Evolutionary conservation across 2,329 filamentous ascomycete species (phyloP).

Genomic region (Cryphonectria parasitica): DNA sequence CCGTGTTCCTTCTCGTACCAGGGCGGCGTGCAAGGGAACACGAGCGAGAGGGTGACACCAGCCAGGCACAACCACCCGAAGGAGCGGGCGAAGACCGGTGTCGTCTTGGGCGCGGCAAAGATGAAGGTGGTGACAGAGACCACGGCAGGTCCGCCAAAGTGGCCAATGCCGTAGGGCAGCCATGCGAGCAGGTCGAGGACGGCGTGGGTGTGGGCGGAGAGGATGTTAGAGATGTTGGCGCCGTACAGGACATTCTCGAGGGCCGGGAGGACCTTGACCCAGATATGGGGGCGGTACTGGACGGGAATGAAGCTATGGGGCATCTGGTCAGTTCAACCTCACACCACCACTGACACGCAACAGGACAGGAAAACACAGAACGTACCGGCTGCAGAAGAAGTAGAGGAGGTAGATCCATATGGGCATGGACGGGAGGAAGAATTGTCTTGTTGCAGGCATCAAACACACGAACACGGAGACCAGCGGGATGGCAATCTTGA

Average conservation of each 20-base stretch:
- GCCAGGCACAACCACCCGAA: constrained; percentile 93
- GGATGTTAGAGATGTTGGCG: constrained; percentile 92
- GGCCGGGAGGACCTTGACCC: constrained; percentile 91
- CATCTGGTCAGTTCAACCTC: constrained; percentile 17
- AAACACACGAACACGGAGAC: constrained; percentile 71
- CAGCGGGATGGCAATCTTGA: constrained; percentile 74
- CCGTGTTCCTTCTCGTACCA: constrained; percentile 98
- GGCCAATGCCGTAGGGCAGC: constrained; percentile 89
- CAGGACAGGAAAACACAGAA: neutral
- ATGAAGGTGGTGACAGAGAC: constrained; percentile 81
- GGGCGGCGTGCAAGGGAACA: constrained; percentile 91
- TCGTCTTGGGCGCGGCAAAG: constrained; percentile 83
- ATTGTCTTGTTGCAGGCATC: constrained; percentile 85
- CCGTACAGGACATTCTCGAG: constrained; percentile 97
- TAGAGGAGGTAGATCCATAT: constrained; percentile 87
- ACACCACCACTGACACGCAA: constrained; percentile 10
- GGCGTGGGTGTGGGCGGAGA: constrained; percentile 85
- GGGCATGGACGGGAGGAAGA: constrained; percentile 84
- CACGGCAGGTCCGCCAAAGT: constrained; percentile 84
- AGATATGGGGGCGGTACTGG: constrained; percentile 89
- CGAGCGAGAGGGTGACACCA: constrained; percentile 84
- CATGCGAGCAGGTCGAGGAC: constrained; percentile 87
- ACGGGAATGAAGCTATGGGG: constrained; percentile 77
- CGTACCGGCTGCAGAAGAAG: constrained; percentile 92
- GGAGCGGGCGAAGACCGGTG: constrained; percentile 80